These are phyloP conservation scores for Cryptococcus sp. DNA, from an alignment of 1,284 basidiomycete genomes.

Conservation along the genomic window DNA sequence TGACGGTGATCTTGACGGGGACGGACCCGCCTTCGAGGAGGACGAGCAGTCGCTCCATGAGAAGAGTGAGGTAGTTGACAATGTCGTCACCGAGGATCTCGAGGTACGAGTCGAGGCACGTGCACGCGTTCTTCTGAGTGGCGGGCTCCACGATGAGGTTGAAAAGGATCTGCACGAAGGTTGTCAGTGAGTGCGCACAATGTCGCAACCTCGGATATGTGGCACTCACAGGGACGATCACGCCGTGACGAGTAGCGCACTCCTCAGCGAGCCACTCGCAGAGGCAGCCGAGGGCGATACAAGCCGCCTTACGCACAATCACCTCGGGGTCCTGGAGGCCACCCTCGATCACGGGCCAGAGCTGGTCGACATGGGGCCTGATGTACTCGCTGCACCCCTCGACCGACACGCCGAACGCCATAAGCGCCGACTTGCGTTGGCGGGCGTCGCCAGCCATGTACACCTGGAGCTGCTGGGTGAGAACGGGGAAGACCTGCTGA, in stretches of 20 bases:
- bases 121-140: constrained; percentile 90
- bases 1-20: constrained; percentile 89
- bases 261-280: constrained; percentile 98
- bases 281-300: constrained; percentile 90
- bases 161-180: constrained; percentile 67
- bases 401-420: constrained; percentile 91
- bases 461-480: constrained; percentile 73
- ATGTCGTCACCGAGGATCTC: constrained; percentile 87
- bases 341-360: constrained; percentile 93
- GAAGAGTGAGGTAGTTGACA: constrained; percentile 83
- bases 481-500: constrained; percentile 91
- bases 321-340: constrained; percentile 82
- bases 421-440: constrained; percentile 86
- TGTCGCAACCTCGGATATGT: not conserved
- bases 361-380: constrained; percentile 83
- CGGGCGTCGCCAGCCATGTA: constrained; percentile 77
- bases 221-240: constrained; percentile 74
- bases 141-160: constrained; percentile 79
- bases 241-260: constrained; percentile 76
- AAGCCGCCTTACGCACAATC: constrained; percentile 88
- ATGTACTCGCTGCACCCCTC: constrained; percentile 99
- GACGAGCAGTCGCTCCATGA: constrained; percentile 91
- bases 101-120: constrained; percentile 92
- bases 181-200: not conserved
- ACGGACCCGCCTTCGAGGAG: constrained; percentile 84